Base-by-base conservation (phyloP, 495 filamentous ascomycete species). In the Penicillium dipodomyicola region DNA sequence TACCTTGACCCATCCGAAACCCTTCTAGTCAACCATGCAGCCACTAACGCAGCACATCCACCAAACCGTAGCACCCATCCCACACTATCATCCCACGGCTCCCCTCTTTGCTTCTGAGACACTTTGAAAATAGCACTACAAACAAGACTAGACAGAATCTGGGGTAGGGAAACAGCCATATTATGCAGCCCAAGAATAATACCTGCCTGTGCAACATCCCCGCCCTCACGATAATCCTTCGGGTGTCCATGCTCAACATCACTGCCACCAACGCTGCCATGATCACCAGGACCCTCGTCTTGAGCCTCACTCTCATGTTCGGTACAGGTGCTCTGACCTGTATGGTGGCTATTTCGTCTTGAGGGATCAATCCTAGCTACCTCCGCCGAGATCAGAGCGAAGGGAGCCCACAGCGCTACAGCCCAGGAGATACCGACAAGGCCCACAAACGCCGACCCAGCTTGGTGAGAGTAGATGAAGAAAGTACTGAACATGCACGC, bases 171-270 rank as follows among this genome's bases (percentile, higher is more conserved):
- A 57, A 96, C 84, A 25, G 91, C 87, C 70, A 96, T 91, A 68
- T 96, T 96, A 73, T 96, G 92, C 22, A 96, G 86, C 2, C 92
- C 92, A 2, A 96, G 78, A 32, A 96, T 86, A 22, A 96, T 88
- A 14, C 92, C 92, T 1, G 92, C 91, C 72, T 96, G 91, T 52
- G 65, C 70, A 6, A 69, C 57, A 51, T 75, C 69, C 17, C 70
- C 68, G 9, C 68, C 67, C 35, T 61, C 64, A 14, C 59, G 43
- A 14, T 57, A 17, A n/a, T 42, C 10, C 29, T 61, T 54, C 5
- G 58, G 29, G 10, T 45, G 52, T 2, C 69, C 69, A n/a, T 61
- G 49, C 57, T 74, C 73, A 15, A 71, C 17, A 43, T 76, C 68
- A 56, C 61, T 33, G 5, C 40, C 56, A 5, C 15, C 0, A 20